Conservation (phyloP, 768 basidiomycete species). For the Strobilomyces confusus region DNA sequence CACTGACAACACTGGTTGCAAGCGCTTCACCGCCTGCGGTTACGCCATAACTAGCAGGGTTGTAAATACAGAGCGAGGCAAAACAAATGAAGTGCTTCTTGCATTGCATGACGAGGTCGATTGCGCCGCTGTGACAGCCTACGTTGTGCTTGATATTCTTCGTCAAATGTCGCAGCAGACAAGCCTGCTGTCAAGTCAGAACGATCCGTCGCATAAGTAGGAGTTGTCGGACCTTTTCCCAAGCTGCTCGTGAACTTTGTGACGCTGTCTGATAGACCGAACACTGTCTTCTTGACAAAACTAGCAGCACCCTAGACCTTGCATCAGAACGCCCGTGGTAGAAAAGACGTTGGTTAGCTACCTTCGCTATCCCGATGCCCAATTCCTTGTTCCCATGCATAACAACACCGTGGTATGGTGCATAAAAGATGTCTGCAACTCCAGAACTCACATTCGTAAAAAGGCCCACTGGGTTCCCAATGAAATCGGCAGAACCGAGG, state of each 20-base stretch:
- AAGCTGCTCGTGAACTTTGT: slow-evolving; percentile 98
- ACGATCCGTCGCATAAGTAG: not conserved
- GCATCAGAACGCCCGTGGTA: slow-evolving; percentile 11
- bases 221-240: slow-evolving; percentile 68
- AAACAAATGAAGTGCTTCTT: slow-evolving; percentile 21
- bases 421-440: slow-evolving; percentile 97
- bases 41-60: slow-evolving; percentile 75
- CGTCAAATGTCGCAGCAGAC: slow-evolving; percentile 94
- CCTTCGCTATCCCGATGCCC: slow-evolving; percentile 93
- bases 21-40: slow-evolving; percentile 92
- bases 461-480: slow-evolving; percentile 92
- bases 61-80: not conserved
- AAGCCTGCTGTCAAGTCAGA: slow-evolving; percentile 52
- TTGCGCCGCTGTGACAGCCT: slow-evolving; percentile 89
- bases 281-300: slow-evolving; percentile 98
- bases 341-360: slow-evolving; percentile 24
- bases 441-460: slow-evolving; percentile 99
- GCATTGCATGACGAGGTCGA: slow-evolving; percentile 95
- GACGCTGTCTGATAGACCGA: slow-evolving; percentile 91
- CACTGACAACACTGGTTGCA: slow-evolving; percentile 91
- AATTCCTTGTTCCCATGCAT: slow-evolving; percentile 95
- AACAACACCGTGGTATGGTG: slow-evolving; percentile 94
- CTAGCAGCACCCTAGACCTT: slow-evolving; percentile 84
- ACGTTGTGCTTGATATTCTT: slow-evolving; percentile 89
- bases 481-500: slow-evolving; percentile 97